phyloP scores from a whole-genome alignment of 768 basidiomycete species.

The Hortiboletus flavorubellus region DNA sequence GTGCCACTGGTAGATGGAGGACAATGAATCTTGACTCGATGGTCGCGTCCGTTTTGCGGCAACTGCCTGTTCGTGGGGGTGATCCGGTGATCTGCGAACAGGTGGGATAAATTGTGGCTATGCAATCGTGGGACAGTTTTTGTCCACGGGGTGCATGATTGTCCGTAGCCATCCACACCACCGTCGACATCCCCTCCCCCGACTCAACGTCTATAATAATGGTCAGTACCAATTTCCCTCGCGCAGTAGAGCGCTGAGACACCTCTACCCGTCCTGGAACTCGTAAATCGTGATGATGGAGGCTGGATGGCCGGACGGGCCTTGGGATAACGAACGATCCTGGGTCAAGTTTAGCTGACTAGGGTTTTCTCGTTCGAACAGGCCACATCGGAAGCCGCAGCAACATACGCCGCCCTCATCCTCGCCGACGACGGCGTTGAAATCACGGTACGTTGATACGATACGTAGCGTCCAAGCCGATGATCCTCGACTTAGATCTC shows the following conservation, averaged over 20 bases:
- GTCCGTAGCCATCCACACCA: constrained; percentile 3
- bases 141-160: background rate
- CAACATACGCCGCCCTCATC: constrained; percentile 96
- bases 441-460: constrained; percentile 76
- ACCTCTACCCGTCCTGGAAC: background rate
- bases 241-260: background rate
- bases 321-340: constrained; percentile 4
- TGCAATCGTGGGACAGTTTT: constrained; percentile 14
- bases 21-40: too few species aligned
- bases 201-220: constrained; percentile 17
- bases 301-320: constrained; percentile 19
- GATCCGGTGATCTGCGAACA: too few species aligned
- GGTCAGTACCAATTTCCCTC: constrained; percentile 19
- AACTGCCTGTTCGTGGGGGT: too few species aligned
- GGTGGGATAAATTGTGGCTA: constrained; percentile 4
- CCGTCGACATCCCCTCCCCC: constrained; percentile 12
- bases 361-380: constrained; percentile 11
- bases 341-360: constrained; percentile 14
- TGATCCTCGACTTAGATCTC: background rate
- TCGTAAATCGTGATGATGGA: background rate
- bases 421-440: constrained; percentile 96
- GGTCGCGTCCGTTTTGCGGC: too few species aligned
- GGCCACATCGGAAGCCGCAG: constrained; percentile 76
- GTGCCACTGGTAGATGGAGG: background rate
- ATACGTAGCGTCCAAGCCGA: background rate